Percentiles rank a stretch among this genome's conserved stretches.
phyloP scores from a whole-genome alignment of 257 asterid genomes.

The Rauvolfia tetraphylla region DNA sequence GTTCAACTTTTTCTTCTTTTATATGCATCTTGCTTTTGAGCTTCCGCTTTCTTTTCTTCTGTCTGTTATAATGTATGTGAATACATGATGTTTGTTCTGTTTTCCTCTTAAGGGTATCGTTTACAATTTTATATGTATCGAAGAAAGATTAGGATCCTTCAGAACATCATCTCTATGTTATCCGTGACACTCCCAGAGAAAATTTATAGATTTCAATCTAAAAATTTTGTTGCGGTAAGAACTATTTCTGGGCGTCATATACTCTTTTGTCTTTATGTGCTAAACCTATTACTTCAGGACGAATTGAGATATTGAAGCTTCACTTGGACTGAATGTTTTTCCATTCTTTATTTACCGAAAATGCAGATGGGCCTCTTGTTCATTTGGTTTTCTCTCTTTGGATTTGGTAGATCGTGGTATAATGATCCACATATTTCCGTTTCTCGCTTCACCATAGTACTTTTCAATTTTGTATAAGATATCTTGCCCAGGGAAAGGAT shows the following conservation, averaged over 20 bases:
- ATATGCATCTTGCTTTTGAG: neutral
- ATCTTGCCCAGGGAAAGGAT: no score
- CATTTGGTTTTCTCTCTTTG: no score
- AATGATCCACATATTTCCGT: no score
- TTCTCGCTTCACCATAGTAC: no score
- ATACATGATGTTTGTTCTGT: neutral
- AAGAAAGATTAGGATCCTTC: neutral
- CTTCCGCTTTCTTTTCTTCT: no score
- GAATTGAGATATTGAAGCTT: no score
- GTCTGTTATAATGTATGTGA: no score
- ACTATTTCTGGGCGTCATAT: neutral
- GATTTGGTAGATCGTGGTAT: no score
- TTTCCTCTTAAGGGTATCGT: neutral
- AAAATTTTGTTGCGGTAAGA: neutral
- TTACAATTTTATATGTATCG: neutral
- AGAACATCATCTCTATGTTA: neutral
- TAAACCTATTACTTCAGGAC: neutral
- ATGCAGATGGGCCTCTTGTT: no score
- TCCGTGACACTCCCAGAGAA: neutral
- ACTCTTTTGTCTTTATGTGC: neutral
- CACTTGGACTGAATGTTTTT: no score
- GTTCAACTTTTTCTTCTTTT: neutral
- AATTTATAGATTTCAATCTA: neutral
- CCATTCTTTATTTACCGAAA: no score
- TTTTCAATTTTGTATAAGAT: no score